Evolutionary conservation across 2,329 filamentous ascomycete species (phyloP).

Genomic region (Remersonia thermophila): DNA sequence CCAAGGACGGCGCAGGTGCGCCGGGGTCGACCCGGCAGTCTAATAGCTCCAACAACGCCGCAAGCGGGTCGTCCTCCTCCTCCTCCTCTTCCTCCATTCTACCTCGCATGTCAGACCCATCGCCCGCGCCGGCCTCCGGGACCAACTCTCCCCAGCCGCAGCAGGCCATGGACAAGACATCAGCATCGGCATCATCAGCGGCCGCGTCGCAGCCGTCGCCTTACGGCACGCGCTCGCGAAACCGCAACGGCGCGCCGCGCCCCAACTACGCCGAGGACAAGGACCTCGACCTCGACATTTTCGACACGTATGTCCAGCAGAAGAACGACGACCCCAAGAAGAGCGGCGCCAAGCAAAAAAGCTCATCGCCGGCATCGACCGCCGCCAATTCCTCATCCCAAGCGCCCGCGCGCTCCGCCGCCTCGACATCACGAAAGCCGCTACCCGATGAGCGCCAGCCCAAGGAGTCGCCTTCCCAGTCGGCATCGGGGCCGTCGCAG

Average conservation of each 20-base stretch:
- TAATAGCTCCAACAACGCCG: conserved; percentile 15
- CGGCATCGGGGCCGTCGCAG: conserved; percentile 3
- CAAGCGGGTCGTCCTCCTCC: conserved; percentile 17
- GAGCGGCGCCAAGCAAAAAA: conserved; percentile 8
- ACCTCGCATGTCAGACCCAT: conserved; percentile 22
- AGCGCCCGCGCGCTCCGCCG: neutral
- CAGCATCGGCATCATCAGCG: conserved; percentile 19
- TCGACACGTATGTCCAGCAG: conserved; percentile 52
- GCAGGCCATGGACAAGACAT: conserved; percentile 6
- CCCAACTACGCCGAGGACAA: conserved; percentile 93
- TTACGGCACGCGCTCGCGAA: conserved; percentile 90
- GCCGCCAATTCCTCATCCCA: neutral
- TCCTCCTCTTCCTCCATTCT: conserved; percentile 19
- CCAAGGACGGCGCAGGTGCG: conserved; percentile 19
- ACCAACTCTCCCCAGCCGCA: neutral
- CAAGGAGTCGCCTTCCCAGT: no score
- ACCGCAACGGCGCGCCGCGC: conserved; percentile 66
- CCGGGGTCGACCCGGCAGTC: conserved; percentile 18
- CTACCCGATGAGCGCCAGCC: conserved; percentile 25
- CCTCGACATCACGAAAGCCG: conserved; percentile 17
- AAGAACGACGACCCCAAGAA: conserved; percentile 37
- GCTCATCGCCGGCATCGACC: neutral
- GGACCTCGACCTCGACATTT: conserved; percentile 76
- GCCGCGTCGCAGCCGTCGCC: conserved; percentile 44
- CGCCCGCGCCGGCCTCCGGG: conserved; percentile 6